Conservation (phyloP, 106 monocot genomes). For the Platanthera guangdongensis region DNA sequence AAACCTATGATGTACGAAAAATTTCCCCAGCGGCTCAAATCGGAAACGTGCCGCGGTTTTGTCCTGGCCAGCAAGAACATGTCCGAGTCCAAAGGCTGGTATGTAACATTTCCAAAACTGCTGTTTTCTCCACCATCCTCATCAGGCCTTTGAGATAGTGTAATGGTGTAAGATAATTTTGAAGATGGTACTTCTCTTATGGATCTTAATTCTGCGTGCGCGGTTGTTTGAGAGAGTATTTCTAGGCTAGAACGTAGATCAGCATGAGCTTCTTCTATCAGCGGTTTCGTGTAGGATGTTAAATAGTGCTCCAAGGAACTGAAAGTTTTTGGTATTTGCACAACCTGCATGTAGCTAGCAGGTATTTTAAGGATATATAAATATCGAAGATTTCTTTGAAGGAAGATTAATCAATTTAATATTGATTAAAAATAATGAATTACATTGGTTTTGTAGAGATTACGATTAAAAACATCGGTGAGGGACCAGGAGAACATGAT, state of each 20-base stretch:
- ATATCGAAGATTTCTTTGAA: too few species aligned
- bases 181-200: neutral
- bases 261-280: slow-evolving; percentile 14
- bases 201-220: neutral
- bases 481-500: too few species aligned
- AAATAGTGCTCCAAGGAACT: slow-evolving; percentile 10
- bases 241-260: neutral
- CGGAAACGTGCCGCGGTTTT: slow-evolving; percentile 14
- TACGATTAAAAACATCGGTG: too few species aligned
- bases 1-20: slow-evolving; percentile 10
- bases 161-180: neutral
- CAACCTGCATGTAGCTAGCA: neutral
- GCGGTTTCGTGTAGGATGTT: slow-evolving; percentile 6
- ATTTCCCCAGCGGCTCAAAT: neutral
- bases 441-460: too few species aligned
- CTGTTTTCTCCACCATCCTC: neutral
- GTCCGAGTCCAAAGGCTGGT: slow-evolving; percentile 18
- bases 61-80: slow-evolving; percentile 17
- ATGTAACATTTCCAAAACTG: neutral
- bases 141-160: neutral
- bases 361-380: too few species aligned
- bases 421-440: too few species aligned
- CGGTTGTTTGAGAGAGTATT: neutral
- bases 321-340: slow-evolving; percentile 12
- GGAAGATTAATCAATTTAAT: too few species aligned